These are phyloP conservation scores for Scytalidium lignicola DNA, from an alignment of 2,329 filamentous ascomycete genomes.

Conservation along the genomic window DNA sequence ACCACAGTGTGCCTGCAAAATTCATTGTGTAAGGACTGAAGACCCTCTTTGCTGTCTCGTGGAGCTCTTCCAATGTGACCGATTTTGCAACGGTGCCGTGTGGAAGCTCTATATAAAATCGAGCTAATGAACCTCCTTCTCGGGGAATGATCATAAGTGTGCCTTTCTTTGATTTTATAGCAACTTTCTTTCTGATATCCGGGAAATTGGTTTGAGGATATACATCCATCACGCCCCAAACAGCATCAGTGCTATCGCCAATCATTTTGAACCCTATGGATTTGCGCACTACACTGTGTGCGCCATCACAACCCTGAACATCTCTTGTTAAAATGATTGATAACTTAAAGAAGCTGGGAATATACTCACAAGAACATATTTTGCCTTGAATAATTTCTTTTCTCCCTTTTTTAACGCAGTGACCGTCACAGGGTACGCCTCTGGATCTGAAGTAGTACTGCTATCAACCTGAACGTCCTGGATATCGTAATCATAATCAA, in stretches of 20 bases:
- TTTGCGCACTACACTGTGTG: constrained; percentile 42
- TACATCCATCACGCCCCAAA: constrained; percentile 56
- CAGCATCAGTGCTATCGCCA: constrained; percentile 50
- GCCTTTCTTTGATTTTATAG: constrained; percentile 49
- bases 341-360: constrained; percentile 43
- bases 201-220: constrained; percentile 53
- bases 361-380: constrained; percentile 22
- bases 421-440: constrained; percentile 56
- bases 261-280: constrained; percentile 44
- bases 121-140: constrained; percentile 58
- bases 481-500: constrained; percentile 58
- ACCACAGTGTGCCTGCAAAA: constrained; percentile 37
- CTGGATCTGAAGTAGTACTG: constrained; percentile 37
- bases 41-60: constrained; percentile 40
- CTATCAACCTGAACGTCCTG: constrained; percentile 49
- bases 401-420: constrained; percentile 49
- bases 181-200: constrained; percentile 53
- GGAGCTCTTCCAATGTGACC: constrained; percentile 48
- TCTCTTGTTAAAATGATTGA: constrained; percentile 45
- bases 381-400: constrained; percentile 36
- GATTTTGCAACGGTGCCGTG: constrained; percentile 47
- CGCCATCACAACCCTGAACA: constrained; percentile 47
- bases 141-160: constrained; percentile 58
- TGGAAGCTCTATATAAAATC: constrained; percentile 46
- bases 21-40: constrained; percentile 19